These are phyloP conservation scores for Ustilago tritici DNA, from an alignment of 1,284 basidiomycete genomes.

Conservation along the genomic window DNA sequence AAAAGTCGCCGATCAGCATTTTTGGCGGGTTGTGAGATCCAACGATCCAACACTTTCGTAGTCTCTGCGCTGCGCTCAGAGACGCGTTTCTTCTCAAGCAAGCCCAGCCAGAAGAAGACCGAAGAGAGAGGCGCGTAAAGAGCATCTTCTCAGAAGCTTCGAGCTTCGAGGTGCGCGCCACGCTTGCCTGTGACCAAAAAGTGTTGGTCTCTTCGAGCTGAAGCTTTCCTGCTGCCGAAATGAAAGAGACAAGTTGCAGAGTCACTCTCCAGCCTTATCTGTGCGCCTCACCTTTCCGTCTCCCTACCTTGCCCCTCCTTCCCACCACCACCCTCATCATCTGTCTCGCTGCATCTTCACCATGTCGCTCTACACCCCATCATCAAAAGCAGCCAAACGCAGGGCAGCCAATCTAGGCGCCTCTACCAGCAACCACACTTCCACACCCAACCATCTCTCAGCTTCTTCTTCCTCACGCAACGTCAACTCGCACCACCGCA, in stretches of 20 bases:
- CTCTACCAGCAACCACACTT: slow-evolving; percentile 32
- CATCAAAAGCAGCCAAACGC: slow-evolving; percentile 48
- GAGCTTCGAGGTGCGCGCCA: not conserved
- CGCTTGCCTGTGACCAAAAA: not conserved
- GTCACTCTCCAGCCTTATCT: slow-evolving; percentile 8
- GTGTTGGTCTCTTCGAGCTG: slow-evolving; percentile 31
- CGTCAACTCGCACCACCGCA: slow-evolving; percentile 35
- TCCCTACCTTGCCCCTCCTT: not conserved
- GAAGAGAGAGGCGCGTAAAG: slow-evolving; percentile 13
- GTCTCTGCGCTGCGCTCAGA: not conserved
- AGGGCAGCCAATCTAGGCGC: slow-evolving; percentile 35
- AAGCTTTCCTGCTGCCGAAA: slow-evolving; percentile 8
- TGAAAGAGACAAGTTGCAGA: slow-evolving; percentile 6
- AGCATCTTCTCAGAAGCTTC: not conserved
- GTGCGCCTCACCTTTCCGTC: slow-evolving; percentile 9
- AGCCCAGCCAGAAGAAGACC: no score
- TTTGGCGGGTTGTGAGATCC: not conserved
- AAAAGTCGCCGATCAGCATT: slow-evolving; percentile 9
- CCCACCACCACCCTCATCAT: slow-evolving; percentile 9
- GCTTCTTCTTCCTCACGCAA: slow-evolving; percentile 30
- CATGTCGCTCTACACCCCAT: slow-evolving; percentile 59
- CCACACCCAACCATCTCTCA: slow-evolving; percentile 31
- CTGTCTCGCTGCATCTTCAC: no score
- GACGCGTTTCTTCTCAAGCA: slow-evolving; percentile 6
- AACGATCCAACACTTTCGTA: not conserved